phyloP scores from a whole-genome alignment of 2,329 filamentous ascomycete species.

The Cladosporium sp. region DNA sequence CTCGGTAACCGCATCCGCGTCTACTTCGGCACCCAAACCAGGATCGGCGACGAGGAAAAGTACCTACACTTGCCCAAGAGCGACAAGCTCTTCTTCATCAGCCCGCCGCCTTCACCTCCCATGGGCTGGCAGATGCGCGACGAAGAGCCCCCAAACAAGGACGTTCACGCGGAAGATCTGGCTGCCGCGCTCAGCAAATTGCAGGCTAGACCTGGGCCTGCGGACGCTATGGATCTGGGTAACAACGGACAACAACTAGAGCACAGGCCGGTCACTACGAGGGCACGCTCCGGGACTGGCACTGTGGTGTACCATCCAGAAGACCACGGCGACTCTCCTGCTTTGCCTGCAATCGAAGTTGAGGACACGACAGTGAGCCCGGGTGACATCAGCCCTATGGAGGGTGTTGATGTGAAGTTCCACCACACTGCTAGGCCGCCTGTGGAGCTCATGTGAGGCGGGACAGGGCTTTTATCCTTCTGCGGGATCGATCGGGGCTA shows the following conservation, averaged over 20 bases:
- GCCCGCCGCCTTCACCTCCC: constrained; percentile 59
- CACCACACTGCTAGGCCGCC: constrained; percentile 53
- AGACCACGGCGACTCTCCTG: constrained; percentile 56
- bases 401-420: constrained; percentile 40
- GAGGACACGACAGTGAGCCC: constrained; percentile 54
- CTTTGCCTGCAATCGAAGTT: constrained; percentile 59
- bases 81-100: constrained; percentile 64
- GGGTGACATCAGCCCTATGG: constrained; percentile 46
- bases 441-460: constrained; percentile 50
- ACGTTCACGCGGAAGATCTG: constrained; percentile 60
- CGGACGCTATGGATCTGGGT: constrained; percentile 25
- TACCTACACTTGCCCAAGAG: constrained; percentile 52
- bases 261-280: constrained; percentile 19
- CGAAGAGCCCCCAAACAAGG: constrained; percentile 62
- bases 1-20: constrained; percentile 66
- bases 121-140: constrained; percentile 61
- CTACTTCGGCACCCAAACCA: constrained; percentile 55
- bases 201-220: constrained; percentile 37
- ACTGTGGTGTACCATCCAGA: constrained; percentile 61
- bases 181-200: constrained; percentile 53
- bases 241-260: constrained; percentile 12
- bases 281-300: constrained; percentile 48
- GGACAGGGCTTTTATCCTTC: too few relatives aligned
- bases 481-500: too few relatives aligned
- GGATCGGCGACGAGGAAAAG: constrained; percentile 36